A percentile compares a stretch with the other conserved stretches of the same genome.
These are phyloP conservation scores for Penicillium lagena DNA, from an alignment of 495 filamentous ascomycete genomes.

Conservation along the genomic window DNA sequence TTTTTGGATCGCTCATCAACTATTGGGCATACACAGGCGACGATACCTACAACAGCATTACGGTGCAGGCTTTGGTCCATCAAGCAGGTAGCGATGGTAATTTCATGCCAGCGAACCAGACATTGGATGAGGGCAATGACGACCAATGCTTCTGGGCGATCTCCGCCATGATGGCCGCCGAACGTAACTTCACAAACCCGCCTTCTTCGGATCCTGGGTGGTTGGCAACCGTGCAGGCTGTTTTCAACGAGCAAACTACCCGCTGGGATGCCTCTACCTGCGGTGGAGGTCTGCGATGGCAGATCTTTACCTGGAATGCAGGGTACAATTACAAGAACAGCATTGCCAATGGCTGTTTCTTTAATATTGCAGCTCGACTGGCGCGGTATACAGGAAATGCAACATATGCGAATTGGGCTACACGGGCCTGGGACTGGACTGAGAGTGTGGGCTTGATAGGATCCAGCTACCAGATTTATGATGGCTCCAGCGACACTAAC, in stretches of 20 bases:
- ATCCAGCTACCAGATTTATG: slow-evolving; percentile 49
- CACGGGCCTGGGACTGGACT: slow-evolving; percentile 66
- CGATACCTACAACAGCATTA: slow-evolving; percentile 56
- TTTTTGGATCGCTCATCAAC: slow-evolving; percentile 66
- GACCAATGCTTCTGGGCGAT: slow-evolving; percentile 82
- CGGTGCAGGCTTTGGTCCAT: slow-evolving; percentile 55
- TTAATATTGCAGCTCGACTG: slow-evolving; percentile 67
- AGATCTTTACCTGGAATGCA: slow-evolving; percentile 66
- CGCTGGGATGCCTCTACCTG: slow-evolving; percentile 65
- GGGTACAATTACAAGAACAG: slow-evolving; percentile 75
- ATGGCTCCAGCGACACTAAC: slow-evolving; percentile 47
- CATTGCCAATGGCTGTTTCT: slow-evolving; percentile 69
- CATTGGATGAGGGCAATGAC: slow-evolving; percentile 67
- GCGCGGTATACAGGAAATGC: slow-evolving; percentile 66
- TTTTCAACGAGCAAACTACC: slow-evolving; percentile 60
- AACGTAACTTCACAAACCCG: slow-evolving; percentile 57
- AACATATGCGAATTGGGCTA: slow-evolving; percentile 67
- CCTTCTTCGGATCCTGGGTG: slow-evolving; percentile 52
- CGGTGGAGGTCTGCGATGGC: slow-evolving; percentile 69
- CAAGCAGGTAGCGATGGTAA: slow-evolving; percentile 59
- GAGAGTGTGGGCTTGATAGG: slow-evolving; percentile 50
- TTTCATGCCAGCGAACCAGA: slow-evolving; percentile 75
- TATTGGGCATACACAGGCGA: slow-evolving; percentile 80
- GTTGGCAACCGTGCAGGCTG: slow-evolving; percentile 66
- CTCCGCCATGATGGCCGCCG: slow-evolving; percentile 68